Percentiles rank a stretch among this genome's conserved stretches.
These are phyloP conservation scores for Aspergillus eucalypticola DNA, from an alignment of 2,329 filamentous ascomycete species.

Conservation along the genomic window DNA sequence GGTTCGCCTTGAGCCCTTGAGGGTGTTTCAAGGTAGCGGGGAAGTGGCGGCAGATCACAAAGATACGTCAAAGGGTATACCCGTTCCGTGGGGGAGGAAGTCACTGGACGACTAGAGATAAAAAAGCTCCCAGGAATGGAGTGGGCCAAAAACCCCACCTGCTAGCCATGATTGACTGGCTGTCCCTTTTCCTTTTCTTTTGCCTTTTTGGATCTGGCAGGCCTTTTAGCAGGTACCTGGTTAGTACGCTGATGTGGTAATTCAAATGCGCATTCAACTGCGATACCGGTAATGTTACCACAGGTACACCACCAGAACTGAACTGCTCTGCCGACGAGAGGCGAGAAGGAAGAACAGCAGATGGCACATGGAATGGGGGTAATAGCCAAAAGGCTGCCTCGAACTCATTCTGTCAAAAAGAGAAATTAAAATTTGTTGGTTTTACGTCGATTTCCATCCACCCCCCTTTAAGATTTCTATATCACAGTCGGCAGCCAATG, in stretches of 20 bases:
- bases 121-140: constrained; percentile 14
- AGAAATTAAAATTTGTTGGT: not conserved
- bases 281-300: not conserved
- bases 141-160: constrained; percentile 18
- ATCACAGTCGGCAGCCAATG: not conserved
- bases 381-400: not conserved
- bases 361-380: not conserved
- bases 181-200: constrained; percentile 9
- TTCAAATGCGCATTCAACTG: not conserved
- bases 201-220: constrained; percentile 7
- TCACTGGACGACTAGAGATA: constrained; percentile 15
- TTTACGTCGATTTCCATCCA: too few relatives aligned
- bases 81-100: constrained; percentile 28
- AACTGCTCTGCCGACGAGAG: not conserved
- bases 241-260: constrained; percentile 3
- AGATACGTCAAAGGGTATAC: constrained; percentile 37
- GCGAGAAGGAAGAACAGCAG: not conserved
- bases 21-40: constrained; percentile 38
- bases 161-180: constrained; percentile 8
- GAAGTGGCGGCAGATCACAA: constrained; percentile 31
- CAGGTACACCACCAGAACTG: not conserved
- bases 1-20: constrained; percentile 31
- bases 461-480: not conserved
- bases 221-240: not conserved
- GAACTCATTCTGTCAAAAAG: not conserved